These are phyloP conservation scores for Rhipidocladum racemiflorum DNA, from an alignment of 176 grass and related monocot genomes.

Conservation along the genomic window DNA sequence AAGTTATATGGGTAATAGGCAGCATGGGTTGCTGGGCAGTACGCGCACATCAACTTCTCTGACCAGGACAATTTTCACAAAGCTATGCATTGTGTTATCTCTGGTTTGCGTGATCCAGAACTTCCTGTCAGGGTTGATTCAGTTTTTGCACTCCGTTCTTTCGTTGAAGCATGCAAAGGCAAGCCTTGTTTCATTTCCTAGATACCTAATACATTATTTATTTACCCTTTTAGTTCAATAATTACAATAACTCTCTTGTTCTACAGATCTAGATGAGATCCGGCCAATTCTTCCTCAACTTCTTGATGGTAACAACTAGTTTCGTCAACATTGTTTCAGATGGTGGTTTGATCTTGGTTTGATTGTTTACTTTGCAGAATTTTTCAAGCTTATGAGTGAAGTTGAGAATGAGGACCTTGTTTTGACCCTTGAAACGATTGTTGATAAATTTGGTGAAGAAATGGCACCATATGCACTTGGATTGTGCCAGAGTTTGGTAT, in stretches of 20 bases:
- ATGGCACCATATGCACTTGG: conserved; percentile 97
- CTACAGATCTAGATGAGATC: conserved; percentile 85
- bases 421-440: conserved; percentile 90
- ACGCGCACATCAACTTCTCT: conserved; percentile 82
- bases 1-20: conserved; percentile 49
- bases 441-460: conserved; percentile 96
- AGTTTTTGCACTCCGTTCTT: conserved; percentile 95
- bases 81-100: conserved; percentile 78
- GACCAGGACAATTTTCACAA: conserved; percentile 70
- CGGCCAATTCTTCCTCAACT: conserved; percentile 87
- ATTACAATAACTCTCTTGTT: conserved; percentile 24
- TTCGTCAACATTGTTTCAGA: neutral
- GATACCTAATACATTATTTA: neutral
- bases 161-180: conserved; percentile 92
- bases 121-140: conserved; percentile 94
- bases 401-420: conserved; percentile 96
- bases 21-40: conserved; percentile 93
- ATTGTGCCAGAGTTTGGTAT: conserved; percentile 91
- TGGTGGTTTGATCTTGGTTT: conserved; percentile 19
- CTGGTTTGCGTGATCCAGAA: conserved; percentile 76
- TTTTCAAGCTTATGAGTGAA: conserved; percentile 95
- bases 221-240: neutral
- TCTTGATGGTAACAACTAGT: conserved; percentile 69
- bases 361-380: conserved; percentile 55
- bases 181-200: conserved; percentile 26